phyloP scores from a whole-genome alignment of 345 rosid species.

The Triadica sebifera region DNA sequence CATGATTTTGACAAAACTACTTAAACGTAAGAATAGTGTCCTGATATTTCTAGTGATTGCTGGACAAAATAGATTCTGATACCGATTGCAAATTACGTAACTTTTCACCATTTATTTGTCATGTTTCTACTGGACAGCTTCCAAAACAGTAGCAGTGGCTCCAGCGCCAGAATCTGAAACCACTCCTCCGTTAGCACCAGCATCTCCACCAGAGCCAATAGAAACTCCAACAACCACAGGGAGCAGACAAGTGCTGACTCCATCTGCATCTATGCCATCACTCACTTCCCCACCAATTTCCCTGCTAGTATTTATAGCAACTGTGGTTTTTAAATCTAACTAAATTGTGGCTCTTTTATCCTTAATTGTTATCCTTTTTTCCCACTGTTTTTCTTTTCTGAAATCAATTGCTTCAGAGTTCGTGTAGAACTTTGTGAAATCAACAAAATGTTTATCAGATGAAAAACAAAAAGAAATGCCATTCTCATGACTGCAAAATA shows the following conservation, averaged over 20 bases:
- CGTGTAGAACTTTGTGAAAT: neutral
- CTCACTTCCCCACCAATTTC: constrained; percentile 8
- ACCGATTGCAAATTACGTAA: neutral
- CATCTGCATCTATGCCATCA: constrained; percentile 28
- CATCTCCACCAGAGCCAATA: constrained; percentile 22
- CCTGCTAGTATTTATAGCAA: constrained; percentile 20
- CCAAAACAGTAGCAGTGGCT: constrained; percentile 34
- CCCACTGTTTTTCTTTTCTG: neutral
- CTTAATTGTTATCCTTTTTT: neutral
- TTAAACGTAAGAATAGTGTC: neutral
- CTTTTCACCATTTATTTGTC: neutral
- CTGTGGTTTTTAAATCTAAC: constrained; percentile 9
- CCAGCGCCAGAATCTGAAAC: constrained; percentile 32
- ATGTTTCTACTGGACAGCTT: constrained; percentile 32
- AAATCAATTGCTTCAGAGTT: neutral
- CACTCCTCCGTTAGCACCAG: constrained; percentile 25
- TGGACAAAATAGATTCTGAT: neutral
- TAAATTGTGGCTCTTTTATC: neutral
- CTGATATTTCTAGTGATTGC: neutral
- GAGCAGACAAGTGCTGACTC: constrained; percentile 39
- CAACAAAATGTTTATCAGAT: neutral
- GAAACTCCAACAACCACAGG: constrained; percentile 23
- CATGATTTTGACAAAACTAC: neutral
- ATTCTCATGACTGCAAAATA: neutral
- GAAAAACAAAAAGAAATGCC: neutral